phyloP scores from a whole-genome alignment of 2,329 filamentous ascomycete genomes.

The Fusarium stilboides region DNA sequence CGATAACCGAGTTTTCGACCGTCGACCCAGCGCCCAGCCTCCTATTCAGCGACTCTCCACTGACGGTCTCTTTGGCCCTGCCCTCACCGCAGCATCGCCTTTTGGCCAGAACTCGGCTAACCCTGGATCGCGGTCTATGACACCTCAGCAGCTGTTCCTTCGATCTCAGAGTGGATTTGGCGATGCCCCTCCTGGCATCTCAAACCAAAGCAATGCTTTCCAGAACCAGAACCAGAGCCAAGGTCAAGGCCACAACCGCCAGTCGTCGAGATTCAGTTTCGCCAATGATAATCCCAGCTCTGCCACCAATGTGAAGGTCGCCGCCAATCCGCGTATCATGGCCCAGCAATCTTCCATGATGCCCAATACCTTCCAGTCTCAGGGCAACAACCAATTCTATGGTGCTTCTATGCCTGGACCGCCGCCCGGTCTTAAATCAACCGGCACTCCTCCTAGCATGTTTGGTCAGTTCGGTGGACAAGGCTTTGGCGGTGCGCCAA shows the following conservation, averaged over 20 bases:
- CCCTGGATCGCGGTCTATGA: constrained; percentile 78
- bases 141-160: constrained; percentile 82
- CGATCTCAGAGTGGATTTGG: constrained; percentile 73
- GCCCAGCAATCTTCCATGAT: constrained; percentile 91
- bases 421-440: constrained; percentile 94
- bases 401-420: constrained; percentile 90
- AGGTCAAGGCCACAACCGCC: constrained; percentile 80
- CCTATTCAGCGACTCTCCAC: constrained; percentile 78
- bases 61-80: constrained; percentile 70
- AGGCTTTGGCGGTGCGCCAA: constrained; percentile 77
- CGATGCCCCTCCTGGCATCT: constrained; percentile 72
- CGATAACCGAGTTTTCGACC: constrained; percentile 67
- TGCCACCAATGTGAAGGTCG: constrained; percentile 76
- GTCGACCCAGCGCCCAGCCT: constrained; percentile 79
- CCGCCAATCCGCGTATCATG: constrained; percentile 85
- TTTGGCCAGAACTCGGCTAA: constrained; percentile 66
- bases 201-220: constrained; percentile 63
- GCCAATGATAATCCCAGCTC: constrained; percentile 77
- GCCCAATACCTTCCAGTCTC: constrained; percentile 74
- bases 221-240: constrained; percentile 60
- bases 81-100: constrained; percentile 60
- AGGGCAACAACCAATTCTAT: constrained; percentile 81
- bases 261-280: constrained; percentile 91
- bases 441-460: constrained; percentile 93
- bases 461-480: constrained; percentile 90